These are phyloP conservation scores for Corylus avellana DNA, from an alignment of 306 rosid genomes.

Conservation along the genomic window DNA sequence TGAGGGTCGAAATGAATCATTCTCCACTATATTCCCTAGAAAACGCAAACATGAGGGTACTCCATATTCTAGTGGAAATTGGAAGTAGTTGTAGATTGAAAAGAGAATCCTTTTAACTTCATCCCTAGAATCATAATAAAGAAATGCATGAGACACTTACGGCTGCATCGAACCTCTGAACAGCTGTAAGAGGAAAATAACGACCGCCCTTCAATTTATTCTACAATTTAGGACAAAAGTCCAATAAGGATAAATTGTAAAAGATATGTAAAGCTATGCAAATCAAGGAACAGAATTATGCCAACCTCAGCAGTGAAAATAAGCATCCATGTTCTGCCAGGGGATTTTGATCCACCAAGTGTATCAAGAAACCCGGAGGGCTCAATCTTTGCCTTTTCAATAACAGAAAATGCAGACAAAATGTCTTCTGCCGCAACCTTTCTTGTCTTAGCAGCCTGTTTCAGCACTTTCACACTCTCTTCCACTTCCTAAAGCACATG, in stretches of 20 bases:
- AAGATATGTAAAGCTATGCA: not conserved
- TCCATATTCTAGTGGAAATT: not conserved
- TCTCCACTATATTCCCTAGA: not conserved
- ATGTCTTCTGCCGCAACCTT: conserved; percentile 58
- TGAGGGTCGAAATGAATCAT: not conserved
- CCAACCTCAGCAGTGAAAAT: conserved; percentile 75
- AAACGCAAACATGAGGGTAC: not conserved
- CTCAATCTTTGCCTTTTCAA: conserved; percentile 80
- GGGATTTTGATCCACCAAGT: conserved; percentile 81
- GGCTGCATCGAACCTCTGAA: conserved; percentile 90
- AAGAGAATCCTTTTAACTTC: not conserved
- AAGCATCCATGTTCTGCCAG: conserved; percentile 98
- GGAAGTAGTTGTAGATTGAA: not conserved
- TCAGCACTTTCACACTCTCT: conserved; percentile 74
- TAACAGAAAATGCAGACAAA: conserved; percentile 69
- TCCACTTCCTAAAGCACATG: conserved; percentile 63
- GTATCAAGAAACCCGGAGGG: conserved; percentile 71
- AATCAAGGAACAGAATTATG: conserved; percentile 1
- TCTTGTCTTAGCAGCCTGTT: conserved; percentile 77
- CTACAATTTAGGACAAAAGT: conserved; percentile 45
- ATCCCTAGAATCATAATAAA: not conserved
- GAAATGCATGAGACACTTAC: conserved; percentile 54
- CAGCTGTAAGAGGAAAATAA: conserved; percentile 84
- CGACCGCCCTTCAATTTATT: conserved; percentile 69
- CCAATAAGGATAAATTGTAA: conserved; percentile 23